Evolutionary conservation across 352 stramenopile genomes (phyloP), one percentile per base, ranked within the genome.

Genomic region (Phytophthora citrophthora): DNA sequence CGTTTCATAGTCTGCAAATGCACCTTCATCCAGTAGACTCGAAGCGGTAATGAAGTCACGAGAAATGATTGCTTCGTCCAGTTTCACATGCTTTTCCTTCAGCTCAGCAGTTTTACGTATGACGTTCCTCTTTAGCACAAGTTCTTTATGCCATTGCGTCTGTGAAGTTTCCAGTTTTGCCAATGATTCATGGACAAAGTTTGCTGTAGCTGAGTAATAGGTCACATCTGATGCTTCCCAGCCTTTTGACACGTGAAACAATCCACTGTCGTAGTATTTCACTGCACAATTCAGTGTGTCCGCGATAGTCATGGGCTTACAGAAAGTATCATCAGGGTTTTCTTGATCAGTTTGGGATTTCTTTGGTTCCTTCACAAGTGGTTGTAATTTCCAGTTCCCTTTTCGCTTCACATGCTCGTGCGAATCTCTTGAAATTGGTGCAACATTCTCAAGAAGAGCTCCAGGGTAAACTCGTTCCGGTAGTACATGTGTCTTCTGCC

Each of bases 1-100:
- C 1, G 86, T 92, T 46, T 89, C 84, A 24, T 89, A 86, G 56
- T 94, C 86, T 6, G 81, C 75, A 31, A 84, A 90, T 3, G 83
- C 83, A 5, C 84, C 81, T 6, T 72, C 61, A 44, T 90, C 81
- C n/a, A 92, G 60, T 15, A 89, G 39, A 5, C 34, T n/a, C 0
- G 70, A 65, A 4, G 80, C 60, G 0, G 10, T 47, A 12, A 54
- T 8, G 49, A 91, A 94, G 56, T 85, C 73, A 0, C 72, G 71
- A 4, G 26, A 54, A 2, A 79, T 16, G 43, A 94, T 90, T 0
- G 77, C 68, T 10, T 9, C 5, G 3, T 91, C 83, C 3, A 94
- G 70, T 15, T 47, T 29, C 0, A 29, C 31, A 26, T 94, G 86
- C 15, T 92, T 67, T 8, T 44, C 50, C 4, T 76, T 61, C 12